Base-by-base conservation (phyloP, 116 monocot species). In the Posidonia oceanica region DNA sequence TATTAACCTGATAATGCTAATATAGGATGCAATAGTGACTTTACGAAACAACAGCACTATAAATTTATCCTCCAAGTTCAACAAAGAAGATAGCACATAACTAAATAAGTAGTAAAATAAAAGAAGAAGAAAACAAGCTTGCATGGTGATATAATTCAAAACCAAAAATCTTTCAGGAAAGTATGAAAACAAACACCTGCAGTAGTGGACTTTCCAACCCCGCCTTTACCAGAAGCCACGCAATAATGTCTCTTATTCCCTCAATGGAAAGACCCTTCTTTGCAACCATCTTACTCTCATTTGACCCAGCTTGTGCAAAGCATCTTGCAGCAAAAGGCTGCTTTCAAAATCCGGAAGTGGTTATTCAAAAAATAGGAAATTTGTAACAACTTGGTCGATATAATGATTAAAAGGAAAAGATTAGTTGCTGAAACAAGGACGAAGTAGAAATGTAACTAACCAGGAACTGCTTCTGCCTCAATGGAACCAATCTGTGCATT, bases 131-230 rank as follows among this genome's bases (percentile, higher is more conserved):
- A 48, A 48, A 48, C 7, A 48, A 48, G 48, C 12, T 48, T 10
- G 3, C 8, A 7, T 48, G 8, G 12, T 48, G 48, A 48, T 48
- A 48, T 48, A 48, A 48, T 4, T 48, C 6, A 48, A 48, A 48
- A 12, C 48, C 48, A 10, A 66, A 66, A 40, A 42, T n/a, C 66
- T 18, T 13, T 18, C 16, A 52, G 53, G 51, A 15, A 23, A 54
- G 17, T 7, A 68, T 29, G 3, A 48, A 68, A 29, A 14, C 17
- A 58, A 58, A 18, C 18, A 95, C 95, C 95, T 81, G 95, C 91
- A 65, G 95, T 95, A 3, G 95, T 95, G 57, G 95, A 95, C 64
- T 95, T 95, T 22, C 95, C 95, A 7, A 95, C 95, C 29, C 95
- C 91, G 23, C 95, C 95, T 78, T 95, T 95, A 52, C 95, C 95